Evolutionary conservation across 306 rosid genomes (phyloP), one percentile per base, ranked within the genome.

Genomic region (Adenanthera pavonina): DNA sequence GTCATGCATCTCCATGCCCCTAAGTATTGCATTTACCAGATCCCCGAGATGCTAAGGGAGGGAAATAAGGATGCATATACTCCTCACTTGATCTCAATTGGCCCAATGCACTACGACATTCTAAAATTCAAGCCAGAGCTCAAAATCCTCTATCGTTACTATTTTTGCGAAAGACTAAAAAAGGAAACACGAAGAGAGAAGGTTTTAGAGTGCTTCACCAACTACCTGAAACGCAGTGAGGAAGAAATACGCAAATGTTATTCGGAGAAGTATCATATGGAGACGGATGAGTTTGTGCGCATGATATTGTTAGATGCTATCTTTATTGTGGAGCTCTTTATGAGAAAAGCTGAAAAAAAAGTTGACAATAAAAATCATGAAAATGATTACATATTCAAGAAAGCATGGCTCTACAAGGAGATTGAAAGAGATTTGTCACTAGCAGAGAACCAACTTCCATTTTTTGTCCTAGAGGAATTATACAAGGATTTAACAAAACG

Each of bases 331-430:
- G 60, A 71, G 5, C 59, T 84, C 9, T 35, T 87, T 2, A 7
- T 75, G 62, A 49, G 60, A 51, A 12, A 46, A 7, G 1, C 2
- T 6, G 49, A 46, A 46, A 7, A 1, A 8, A 0, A 40, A 0
- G 1, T n/a, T n/a, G n/a, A n/a, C n/a, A n/a, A n/a, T n/a, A n/a
- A n/a, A n/a, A n/a, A n/a, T n/a, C n/a, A n/a, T n/a, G n/a, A n/a
- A n/a, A n/a, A n/a, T 7, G 82, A 84, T 52, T 67, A 57, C 44
- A 59, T 82, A 6, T 34, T 82, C 0, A 25, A 77, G 1, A 7
- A 3, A 0, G 76, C 90, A 8, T 85, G 85, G 90, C 53, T 85
- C 48, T 53, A 46, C n/a, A 72, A 71, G 52, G 46, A 59, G 13
- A 7, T 85, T 87, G 46, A 46, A 11, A 10, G 12, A 8, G 49